These are phyloP conservation scores for Maudiozyma humilis DNA, from an alignment of 1,139 yeast genomes.

Conservation along the genomic window DNA sequence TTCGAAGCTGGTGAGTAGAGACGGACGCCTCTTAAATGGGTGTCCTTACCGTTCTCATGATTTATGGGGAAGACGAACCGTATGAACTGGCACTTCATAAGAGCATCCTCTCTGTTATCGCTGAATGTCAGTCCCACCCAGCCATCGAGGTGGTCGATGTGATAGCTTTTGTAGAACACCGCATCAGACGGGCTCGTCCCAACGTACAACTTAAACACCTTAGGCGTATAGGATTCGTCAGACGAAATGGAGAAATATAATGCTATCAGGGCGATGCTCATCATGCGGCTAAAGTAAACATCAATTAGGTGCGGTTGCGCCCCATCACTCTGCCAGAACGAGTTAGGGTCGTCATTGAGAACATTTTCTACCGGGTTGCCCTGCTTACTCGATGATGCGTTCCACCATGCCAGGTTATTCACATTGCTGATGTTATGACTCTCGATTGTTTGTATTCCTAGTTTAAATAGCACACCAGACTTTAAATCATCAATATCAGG, in stretches of 20 bases:
- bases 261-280: conserved; percentile 60
- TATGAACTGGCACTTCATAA: conserved; percentile 65
- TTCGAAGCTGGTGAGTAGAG: conserved; percentile 37
- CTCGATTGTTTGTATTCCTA: conserved; percentile 21
- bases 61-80: conserved; percentile 66
- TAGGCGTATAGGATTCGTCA: conserved; percentile 93
- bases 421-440: conserved; percentile 44
- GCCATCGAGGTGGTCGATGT: conserved; percentile 67
- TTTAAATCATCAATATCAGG: conserved; percentile 1
- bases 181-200: conserved; percentile 86
- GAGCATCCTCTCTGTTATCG: conserved; percentile 46
- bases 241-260: conserved; percentile 53
- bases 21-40: conserved; percentile 73
- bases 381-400: conserved; percentile 64
- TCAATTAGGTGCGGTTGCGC: conserved; percentile 81
- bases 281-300: conserved; percentile 73
- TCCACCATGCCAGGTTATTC: conserved; percentile 80
- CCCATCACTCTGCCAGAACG: conserved; percentile 96
- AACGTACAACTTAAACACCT: conserved; percentile 57
- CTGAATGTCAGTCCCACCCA: conserved; percentile 75
- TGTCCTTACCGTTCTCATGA: conserved; percentile 94
- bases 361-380: conserved; percentile 67
- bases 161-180: conserved; percentile 60
- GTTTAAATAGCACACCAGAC: conserved; percentile 9
- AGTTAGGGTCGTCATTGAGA: conserved; percentile 63